Conservation (phyloP, 306 rosid species). For the Vigna reflexopilosa region DNA sequence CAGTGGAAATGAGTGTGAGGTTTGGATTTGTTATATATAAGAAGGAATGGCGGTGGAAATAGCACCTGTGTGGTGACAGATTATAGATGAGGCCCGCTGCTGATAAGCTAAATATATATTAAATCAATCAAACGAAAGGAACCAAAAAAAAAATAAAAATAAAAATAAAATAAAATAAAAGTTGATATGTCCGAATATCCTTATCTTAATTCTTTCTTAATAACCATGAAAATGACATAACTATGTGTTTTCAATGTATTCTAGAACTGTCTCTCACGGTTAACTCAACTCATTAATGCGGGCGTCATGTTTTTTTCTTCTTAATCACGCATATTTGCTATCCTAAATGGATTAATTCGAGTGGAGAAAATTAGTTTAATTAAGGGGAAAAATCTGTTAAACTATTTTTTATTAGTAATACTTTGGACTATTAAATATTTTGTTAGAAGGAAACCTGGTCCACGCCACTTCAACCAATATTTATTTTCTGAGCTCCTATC, state of each 20-base stretch:
- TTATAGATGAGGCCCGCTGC: conserved; percentile 28
- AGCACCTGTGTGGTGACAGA: conserved; percentile 45
- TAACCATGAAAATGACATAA: conserved; percentile 41
- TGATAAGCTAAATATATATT: conserved; percentile 10
- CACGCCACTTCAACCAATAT: not conserved
- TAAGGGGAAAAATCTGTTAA: not conserved
- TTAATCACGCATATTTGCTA: too few relatives aligned
- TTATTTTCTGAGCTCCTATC: not conserved
- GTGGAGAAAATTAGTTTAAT: not conserved
- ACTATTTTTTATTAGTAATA: not conserved
- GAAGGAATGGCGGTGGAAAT: conserved; percentile 50
- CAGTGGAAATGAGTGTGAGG: not conserved
- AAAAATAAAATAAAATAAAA: not conserved
- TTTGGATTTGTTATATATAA: conserved; percentile 11
- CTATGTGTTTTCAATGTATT: conserved; percentile 8
- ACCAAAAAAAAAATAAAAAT: not conserved
- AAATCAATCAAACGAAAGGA: not conserved
- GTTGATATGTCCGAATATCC: conserved; percentile 37
- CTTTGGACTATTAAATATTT: too few relatives aligned
- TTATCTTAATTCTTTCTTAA: conserved; percentile 33
- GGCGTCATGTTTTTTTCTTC: not conserved
- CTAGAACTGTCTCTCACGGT: conserved; percentile 16
- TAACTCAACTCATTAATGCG: too few relatives aligned
- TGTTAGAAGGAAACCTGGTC: not conserved
- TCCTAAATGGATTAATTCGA: not conserved